These are phyloP conservation scores for Podospora pseudopauciseta DNA, from an alignment of 495 filamentous ascomycete species.

Conservation along the genomic window DNA sequence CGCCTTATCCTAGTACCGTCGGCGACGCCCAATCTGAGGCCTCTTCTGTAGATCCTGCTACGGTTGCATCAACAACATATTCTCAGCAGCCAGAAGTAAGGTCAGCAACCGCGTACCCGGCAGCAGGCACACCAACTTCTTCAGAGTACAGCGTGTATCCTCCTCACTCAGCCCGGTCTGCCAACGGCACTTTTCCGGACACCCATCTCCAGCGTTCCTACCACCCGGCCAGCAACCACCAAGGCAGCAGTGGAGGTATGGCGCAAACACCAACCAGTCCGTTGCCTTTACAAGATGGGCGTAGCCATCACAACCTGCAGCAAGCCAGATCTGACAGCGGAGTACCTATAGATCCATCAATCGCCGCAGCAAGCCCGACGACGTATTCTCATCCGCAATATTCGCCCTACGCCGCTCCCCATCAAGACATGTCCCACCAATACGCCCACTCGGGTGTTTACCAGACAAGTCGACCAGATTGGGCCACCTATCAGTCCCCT, in stretches of 20 bases:
- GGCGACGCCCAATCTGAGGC: slow-evolving; percentile 74
- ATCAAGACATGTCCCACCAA: slow-evolving; percentile 73
- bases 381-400: slow-evolving; percentile 75
- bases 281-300: slow-evolving; percentile 78
- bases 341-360: slow-evolving; percentile 98
- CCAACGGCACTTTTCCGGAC: slow-evolving; percentile 63
- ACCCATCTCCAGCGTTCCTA: slow-evolving; percentile 66
- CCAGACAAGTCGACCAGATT: slow-evolving; percentile 67
- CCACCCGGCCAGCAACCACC: slow-evolving; percentile 67
- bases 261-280: slow-evolving; percentile 92
- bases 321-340: slow-evolving; percentile 88
- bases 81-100: slow-evolving; percentile 73
- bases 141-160: slow-evolving; percentile 77
- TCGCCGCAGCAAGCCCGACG: slow-evolving; percentile 86
- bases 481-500: slow-evolving; percentile 68
- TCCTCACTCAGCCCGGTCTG: slow-evolving; percentile 71
- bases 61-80: slow-evolving; percentile 80
- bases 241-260: slow-evolving; percentile 82
- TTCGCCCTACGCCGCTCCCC: slow-evolving; percentile 76
- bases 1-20: slow-evolving; percentile 69
- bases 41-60: slow-evolving; percentile 77
- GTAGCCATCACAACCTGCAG: slow-evolving; percentile 62
- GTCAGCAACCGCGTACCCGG: slow-evolving; percentile 63
- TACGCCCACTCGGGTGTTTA: slow-evolving; percentile 57
- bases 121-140: slow-evolving; percentile 79